Base-by-base conservation (phyloP, 1,284 basidiomycete genomes). In the Cutaneotrichosporon mucoides region DNA sequence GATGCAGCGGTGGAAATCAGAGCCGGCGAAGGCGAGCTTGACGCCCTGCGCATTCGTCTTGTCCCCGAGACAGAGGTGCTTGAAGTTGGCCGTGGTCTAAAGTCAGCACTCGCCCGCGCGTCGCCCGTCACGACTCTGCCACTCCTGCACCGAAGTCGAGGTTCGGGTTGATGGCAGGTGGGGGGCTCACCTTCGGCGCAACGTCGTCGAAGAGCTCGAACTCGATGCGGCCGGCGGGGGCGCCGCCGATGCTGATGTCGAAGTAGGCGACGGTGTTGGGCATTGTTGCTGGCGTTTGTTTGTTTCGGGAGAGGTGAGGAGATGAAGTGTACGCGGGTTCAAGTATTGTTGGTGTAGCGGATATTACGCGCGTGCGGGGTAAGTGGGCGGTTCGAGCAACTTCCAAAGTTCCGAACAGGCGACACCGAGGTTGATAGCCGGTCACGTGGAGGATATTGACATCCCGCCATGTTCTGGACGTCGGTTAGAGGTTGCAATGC, bases 31-130 rank as follows among this genome's bases (percentile, higher is more conserved):
- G 1, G 72, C 68, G 13, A 79, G 69, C 63, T 71, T 72, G 36
- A 65, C 65, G 38, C 76, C 77, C 38, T 85, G 85, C 34, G 66
- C 64, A 44, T 73, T 77, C 33, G 77, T 74, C 68, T 88, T 77
- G 76, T 88, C 79, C 33, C 89, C 88, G 0, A 89, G 89, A 66
- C 88, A 89, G 33, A 97, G 85, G 71, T 92, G 89, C 57, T 93
- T 87, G 81, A 97, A 98, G 81, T 99, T 97, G 60, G 80, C 83
- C 0, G 89, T 82, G 0, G 93, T 96, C 71, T 72, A 54, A 13
- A n/a, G 53, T 61, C 54, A 61, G 59, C 47, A 2, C 5, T 3
- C 5, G 13, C 12, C 7, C 46, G 46, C 6, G 12, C 24, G 24
- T 24, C 24, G 24, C 24, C 24, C 24, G 24, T 24, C 24, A 24